Base-by-base conservation (phyloP, 495 filamentous ascomycete genomes). In the Hyaloscypha hepaticicola region DNA sequence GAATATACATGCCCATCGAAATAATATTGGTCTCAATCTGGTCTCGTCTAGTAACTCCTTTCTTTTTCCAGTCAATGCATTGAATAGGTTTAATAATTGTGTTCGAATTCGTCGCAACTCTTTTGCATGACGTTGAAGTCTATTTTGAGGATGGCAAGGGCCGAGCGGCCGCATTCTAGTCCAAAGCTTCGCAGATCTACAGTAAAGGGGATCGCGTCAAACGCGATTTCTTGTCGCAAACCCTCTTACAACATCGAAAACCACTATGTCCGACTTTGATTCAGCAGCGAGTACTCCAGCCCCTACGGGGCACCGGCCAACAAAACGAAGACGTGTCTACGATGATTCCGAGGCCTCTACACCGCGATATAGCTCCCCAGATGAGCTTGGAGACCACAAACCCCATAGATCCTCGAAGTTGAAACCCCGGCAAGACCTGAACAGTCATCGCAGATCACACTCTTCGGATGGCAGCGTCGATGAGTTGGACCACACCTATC, bases 311-410 rank as follows among this genome's bases (percentile, higher is more conserved):
- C 55, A 64, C 14, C 66, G 66, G 12, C 19, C 64, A 19, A 7
- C 64, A 1, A 73, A 73, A 55, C 31, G 71, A 24, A 41, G 71
- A 41, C 64, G 71, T 24, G 60, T 70, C 21, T 68, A 71, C 41
- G 60, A 71, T 33, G 69, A 71, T 38, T 67, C 63, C 33, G 68
- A 69, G 12, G 56, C 28, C 25, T 70, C 71, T 24, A 70, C 78
- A 0, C 78, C 79, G 45, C 67, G 70, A 24, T 78, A 79, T 60
- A 80, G 81, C 52, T 85, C 83, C 24, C 80, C 82, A 29, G 83
- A 85, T 64, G 84, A 85, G 65, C 74, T 82, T 51, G 80, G 78
- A 26, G 76, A 55, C n/a, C 49, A 62, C 51, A 38, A 62, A 53
- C 60, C 61, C 1, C 55, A 63, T 27, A 29, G 64, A 38, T 59